Percentiles rank a stretch among this genome's conserved stretches.
Conservation (phyloP, 305 asterid genomes). For the Fraxinus dipetala region DNA sequence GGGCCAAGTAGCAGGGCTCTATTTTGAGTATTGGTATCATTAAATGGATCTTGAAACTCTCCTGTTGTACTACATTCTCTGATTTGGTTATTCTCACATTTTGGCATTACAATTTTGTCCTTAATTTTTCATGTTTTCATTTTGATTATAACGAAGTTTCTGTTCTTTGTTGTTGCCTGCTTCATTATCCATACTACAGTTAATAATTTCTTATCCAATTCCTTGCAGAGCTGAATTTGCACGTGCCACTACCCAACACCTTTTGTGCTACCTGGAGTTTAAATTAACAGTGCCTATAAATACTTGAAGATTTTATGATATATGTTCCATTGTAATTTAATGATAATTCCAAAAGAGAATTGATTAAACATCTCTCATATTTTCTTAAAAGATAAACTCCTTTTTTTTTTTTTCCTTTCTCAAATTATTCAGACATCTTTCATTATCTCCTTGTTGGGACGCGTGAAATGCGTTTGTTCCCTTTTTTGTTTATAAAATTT, state of each 20-base stretch:
- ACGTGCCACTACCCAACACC: conserved; percentile 80
- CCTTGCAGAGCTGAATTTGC: conserved; percentile 91
- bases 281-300: background rate
- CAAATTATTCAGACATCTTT: background rate
- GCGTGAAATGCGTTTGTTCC: background rate
- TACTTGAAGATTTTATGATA: background rate
- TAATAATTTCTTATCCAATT: conserved; percentile 24
- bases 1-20: no score
- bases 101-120: background rate
- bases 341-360: background rate
- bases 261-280: conserved; percentile 97
- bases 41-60: conserved; percentile 13
- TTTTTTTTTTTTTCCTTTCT: background rate
- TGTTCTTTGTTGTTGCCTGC: background rate
- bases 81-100: background rate
- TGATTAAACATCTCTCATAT: background rate
- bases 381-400: background rate
- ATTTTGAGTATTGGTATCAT: background rate
- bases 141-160: background rate
- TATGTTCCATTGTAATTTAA: background rate
- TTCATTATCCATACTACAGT: background rate
- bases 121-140: background rate
- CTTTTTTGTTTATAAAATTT: background rate
- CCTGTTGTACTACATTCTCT: background rate
- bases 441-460: background rate